Conservation (phyloP, 202 grass and related monocot genomes). For the Eragrostis tef region DNA sequence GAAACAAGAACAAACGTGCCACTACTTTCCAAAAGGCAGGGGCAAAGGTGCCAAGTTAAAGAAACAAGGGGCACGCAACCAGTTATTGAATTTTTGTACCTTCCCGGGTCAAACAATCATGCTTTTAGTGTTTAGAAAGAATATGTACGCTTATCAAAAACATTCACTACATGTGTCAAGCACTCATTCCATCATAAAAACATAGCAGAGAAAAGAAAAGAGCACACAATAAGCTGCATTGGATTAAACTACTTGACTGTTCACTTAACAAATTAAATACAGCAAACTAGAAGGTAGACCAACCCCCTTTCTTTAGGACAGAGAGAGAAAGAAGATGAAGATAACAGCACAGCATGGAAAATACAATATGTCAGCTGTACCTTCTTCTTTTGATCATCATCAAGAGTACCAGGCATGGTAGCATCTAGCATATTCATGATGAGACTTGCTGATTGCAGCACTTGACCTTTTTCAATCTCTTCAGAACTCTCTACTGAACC, state of each 20-base stretch:
- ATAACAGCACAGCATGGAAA: background rate
- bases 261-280: background rate
- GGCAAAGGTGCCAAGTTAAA: too few species aligned
- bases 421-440: conserved; percentile 94
- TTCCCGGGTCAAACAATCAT: background rate
- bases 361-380: conserved; percentile 38
- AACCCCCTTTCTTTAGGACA: background rate
- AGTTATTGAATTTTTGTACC: too few species aligned
- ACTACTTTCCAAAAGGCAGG: too few species aligned
- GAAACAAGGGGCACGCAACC: too few species aligned
- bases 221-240: background rate
- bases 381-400: conserved; percentile 88
- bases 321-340: background rate
- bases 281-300: background rate
- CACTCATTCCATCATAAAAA: background rate
- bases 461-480: conserved; percentile 69
- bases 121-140: background rate
- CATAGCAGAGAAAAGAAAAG: conserved; percentile 24
- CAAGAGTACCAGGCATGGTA: conserved; percentile 80
- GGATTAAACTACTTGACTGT: background rate
- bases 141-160: background rate
- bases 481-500: conserved; percentile 46
- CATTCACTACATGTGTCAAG: background rate
- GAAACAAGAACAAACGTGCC: too few species aligned
- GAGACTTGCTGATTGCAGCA: conserved; percentile 72